Conservation (phyloP, 2,329 filamentous ascomycete species). For the Spiromastix sp. region DNA sequence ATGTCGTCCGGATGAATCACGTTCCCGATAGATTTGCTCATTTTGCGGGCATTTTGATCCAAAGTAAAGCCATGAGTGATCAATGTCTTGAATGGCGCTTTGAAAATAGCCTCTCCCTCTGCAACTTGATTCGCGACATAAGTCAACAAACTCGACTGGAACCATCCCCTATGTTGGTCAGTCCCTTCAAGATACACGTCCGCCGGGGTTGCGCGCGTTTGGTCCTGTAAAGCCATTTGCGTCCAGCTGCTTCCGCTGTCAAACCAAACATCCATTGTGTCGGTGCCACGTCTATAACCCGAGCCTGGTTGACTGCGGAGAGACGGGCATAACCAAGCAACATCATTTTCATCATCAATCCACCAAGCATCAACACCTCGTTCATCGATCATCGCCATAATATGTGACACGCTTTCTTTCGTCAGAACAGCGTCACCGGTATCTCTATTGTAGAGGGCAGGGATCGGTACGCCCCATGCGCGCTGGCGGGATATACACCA, state of each 20-base stretch:
- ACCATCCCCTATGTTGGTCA: slow-evolving; percentile 97
- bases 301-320: slow-evolving; percentile 38
- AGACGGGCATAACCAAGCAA: slow-evolving; percentile 62
- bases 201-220: slow-evolving; percentile 36
- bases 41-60: slow-evolving; percentile 84
- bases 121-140: slow-evolving; percentile 53
- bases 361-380: slow-evolving; percentile 92
- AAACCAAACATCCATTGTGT: slow-evolving; percentile 99
- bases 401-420: slow-evolving; percentile 68
- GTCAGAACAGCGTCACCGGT: slow-evolving; percentile 68
- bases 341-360: slow-evolving; percentile 66
- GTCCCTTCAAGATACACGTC: slow-evolving; percentile 91
- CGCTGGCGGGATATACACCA: slow-evolving; percentile 98
- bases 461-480: slow-evolving; percentile 94
- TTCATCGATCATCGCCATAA: slow-evolving; percentile 65
- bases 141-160: slow-evolving; percentile 89
- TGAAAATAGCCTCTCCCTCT: slow-evolving; percentile 20
- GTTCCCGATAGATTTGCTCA: slow-evolving; percentile 96
- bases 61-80: slow-evolving; percentile 94
- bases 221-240: slow-evolving; percentile 30
- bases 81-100: slow-evolving; percentile 74
- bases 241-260: slow-evolving; percentile 95
- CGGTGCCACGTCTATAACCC: slow-evolving; percentile 63
- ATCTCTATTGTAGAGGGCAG: slow-evolving; percentile 65
- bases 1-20: slow-evolving; percentile 71